Base-by-base conservation (phyloP, 169 alveolate species). In the Plasmodium adleri region DNA sequence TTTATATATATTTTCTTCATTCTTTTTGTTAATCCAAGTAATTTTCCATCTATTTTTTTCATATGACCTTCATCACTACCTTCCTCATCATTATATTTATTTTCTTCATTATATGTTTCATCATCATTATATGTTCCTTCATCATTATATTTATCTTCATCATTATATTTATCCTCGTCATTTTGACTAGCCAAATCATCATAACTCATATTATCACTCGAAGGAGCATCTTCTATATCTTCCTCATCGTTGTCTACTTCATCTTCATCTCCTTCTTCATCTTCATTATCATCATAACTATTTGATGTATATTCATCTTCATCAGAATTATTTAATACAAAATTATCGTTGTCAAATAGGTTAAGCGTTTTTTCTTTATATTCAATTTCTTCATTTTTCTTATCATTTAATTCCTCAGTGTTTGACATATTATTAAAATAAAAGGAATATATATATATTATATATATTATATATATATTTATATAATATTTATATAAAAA, bases 191-290 rank as follows among this genome's bases (percentile, higher is more conserved):
- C 2, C 62, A 32, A 20, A 20, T 63, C 24, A 8, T 70, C 45
- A 71, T 24, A 80, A 88, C 24, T 56, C 64, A 56, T 12, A 13
- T 91, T 86, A 93, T 85, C 87, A 94, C 97, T 87, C 92, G 80
- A 92, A 94, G 97, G 75, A 92, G 94, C 73, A 64, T 72, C 93
- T 62, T 86, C 90, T 49, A 68, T 50, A 24, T 80, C 93, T 26
- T 93, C 93, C 56, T 93, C 93, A 32, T 86, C 60, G 10, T 74
- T 72, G 17, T 78, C 93, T 26, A 91, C 95, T 15, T 86, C 59
- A 56, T 58, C 86, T 12, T 70, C 66, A 56, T 56, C 86, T 32
- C 28, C 67, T 76, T 95, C 6, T 70, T 68, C 74, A 6, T 52
- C 54, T n/a, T 58, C 96, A 17, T 32, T 71, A 1, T 71, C 88